phyloP scores from a whole-genome alignment of 257 asterid genomes.

The Solanum sitiens region DNA sequence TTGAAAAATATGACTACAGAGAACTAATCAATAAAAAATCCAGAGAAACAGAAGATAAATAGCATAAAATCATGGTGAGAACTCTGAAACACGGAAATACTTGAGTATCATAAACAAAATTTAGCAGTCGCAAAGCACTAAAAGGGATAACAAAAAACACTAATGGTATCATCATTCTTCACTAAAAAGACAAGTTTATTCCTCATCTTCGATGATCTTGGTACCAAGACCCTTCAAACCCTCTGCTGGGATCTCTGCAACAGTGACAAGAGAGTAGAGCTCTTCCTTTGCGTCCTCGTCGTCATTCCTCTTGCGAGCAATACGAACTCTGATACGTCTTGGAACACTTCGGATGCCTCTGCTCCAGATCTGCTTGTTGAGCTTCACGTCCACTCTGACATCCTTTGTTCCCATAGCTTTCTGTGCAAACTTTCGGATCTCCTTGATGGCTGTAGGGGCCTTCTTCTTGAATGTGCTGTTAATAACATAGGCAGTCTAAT shows the following conservation, averaged over 20 bases:
- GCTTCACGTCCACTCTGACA: slow-evolving; percentile 49
- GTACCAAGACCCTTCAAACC: slow-evolving; percentile 48
- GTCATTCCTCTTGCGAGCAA: slow-evolving; percentile 57
- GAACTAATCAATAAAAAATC: background rate
- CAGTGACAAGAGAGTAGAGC: slow-evolving; percentile 51
- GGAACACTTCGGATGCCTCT: slow-evolving; percentile 57
- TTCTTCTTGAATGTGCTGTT: slow-evolving; percentile 50
- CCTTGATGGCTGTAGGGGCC: slow-evolving; percentile 54
- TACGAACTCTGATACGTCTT: slow-evolving; percentile 41
- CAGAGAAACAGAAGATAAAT: background rate
- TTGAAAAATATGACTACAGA: background rate
- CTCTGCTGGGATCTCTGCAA: slow-evolving; percentile 39
- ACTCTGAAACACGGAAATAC: background rate
- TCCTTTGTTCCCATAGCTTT: slow-evolving; percentile 47
- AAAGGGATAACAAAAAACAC: background rate
- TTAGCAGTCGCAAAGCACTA: background rate
- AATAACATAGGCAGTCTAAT: background rate
- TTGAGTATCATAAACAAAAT: background rate
- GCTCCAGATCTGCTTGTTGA: slow-evolving; percentile 58
- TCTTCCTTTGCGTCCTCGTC: slow-evolving; percentile 62
- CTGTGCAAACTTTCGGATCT: slow-evolving; percentile 46
- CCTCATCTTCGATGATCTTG: slow-evolving; percentile 43
- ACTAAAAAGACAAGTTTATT: background rate
- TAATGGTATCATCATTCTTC: background rate
- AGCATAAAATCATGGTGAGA: background rate